Base-by-base conservation (phyloP, 2,329 filamentous ascomycete genomes). In the Trichophaea hybrida region DNA sequence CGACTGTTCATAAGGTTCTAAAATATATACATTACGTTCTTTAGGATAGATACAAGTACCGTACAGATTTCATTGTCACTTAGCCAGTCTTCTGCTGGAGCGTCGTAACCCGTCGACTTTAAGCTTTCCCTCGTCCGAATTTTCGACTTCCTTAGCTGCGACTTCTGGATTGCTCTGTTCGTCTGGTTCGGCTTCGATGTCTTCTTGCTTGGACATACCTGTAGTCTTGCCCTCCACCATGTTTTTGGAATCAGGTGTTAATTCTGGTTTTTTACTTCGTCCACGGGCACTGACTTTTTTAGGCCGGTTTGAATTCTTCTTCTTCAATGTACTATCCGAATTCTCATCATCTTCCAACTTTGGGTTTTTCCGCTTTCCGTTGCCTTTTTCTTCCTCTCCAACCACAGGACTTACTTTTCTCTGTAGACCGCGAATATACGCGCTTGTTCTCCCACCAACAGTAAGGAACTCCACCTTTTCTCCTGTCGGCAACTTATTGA, bases 381-480 rank as follows among this genome's bases (percentile, higher is more conserved):
- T 43, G 10, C 38, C 24, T 24, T 24, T 24, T 24, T 2, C 24
- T 24, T 55, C 67, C 56, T 61, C 44, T 6, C 57, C 55, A 24
- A 68, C 69, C 34, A 71, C 72, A 32, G 72, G 72, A 50, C 61
- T 68, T n/a, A 75, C 69, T 76, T 94, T 95, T 75, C 89, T 94
- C 74, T 97, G 93, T 33, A 93, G 74, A 10, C 77, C 81, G 0
- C 89, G 89, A 0, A 94, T 88, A 56, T 91, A 85, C 52, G 90
- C 94, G 69, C 88, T 95, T 2, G 93, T 97, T 50, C 93, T 77
- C 1, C 91, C 90, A 0, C 91, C 91, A 0, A 97, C 91, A 0
- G 85, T 96, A 53, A 97, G 73, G 69, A 91, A 93, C 0, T 83
- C 82, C 50, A 97, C 83, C 72, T 85, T 89, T 64, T 89, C 84